Conservation (phyloP, 768 basidiomycete species). For the Phlebiopsis gigantea region DNA sequence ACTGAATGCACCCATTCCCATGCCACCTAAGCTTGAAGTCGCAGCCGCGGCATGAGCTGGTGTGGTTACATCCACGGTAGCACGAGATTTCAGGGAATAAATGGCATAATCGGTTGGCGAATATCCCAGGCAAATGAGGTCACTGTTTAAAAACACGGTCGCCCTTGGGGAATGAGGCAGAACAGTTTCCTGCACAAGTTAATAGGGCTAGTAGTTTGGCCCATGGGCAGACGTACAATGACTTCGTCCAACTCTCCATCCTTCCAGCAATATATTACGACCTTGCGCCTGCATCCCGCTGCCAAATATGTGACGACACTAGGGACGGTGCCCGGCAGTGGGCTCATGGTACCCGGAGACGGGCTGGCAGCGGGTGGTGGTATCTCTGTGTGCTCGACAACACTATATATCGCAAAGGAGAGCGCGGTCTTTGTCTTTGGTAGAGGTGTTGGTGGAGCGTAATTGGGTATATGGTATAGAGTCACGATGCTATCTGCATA, state of each 20-base stretch:
- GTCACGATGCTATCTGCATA: conserved; percentile 64
- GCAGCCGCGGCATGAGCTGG: conserved; percentile 30
- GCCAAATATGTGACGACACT: conserved; percentile 70
- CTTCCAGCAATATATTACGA: conserved; percentile 82
- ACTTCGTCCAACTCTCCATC: conserved; percentile 74
- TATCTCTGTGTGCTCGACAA: conserved; percentile 41
- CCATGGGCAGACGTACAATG: conserved; percentile 41
- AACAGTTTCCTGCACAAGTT: conserved; percentile 54
- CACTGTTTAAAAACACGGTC: conserved; percentile 65
- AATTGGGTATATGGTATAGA: conserved; percentile 69
- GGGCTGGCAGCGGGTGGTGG: conserved; percentile 13
- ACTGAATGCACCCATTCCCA: conserved; percentile 70
- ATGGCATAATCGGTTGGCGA: conserved; percentile 73
- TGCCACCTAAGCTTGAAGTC: conserved; percentile 38
- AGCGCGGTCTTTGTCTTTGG: conserved; percentile 76
- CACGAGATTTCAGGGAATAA: conserved; percentile 58
- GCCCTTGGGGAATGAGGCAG: conserved; percentile 90
- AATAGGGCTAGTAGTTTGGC: background rate
- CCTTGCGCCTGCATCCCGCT: conserved; percentile 81
- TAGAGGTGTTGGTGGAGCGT: conserved; percentile 67
- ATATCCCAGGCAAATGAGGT: conserved; percentile 70
- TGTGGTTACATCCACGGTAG: conserved; percentile 45
- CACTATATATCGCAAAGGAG: conserved; percentile 72
- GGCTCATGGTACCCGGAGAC: conserved; percentile 11
- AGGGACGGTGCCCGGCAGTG: conserved; percentile 46